phyloP scores from a whole-genome alignment of 176 grass and related monocot species.

The Pontederia paniculata region DNA sequence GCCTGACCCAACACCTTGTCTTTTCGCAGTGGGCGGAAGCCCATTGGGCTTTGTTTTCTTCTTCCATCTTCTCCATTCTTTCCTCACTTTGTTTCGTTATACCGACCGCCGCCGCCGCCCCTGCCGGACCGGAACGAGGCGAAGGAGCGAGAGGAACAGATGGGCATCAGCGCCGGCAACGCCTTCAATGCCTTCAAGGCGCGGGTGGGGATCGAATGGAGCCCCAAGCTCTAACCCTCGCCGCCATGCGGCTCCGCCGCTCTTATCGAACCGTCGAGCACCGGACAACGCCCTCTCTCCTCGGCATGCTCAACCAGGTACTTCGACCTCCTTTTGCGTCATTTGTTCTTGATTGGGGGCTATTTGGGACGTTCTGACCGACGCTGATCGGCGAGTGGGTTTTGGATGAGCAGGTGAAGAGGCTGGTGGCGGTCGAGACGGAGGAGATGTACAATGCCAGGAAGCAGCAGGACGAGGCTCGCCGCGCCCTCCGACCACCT shows the following conservation, averaged over 20 bases:
- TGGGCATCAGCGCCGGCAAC: constrained; percentile 69
- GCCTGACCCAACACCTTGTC: no score
- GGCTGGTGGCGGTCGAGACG: constrained; percentile 84
- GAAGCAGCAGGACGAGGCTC: constrained; percentile 58
- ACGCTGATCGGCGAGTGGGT: neutral
- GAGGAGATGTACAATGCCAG: constrained; percentile 67
- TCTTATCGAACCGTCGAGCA: constrained; percentile 85
- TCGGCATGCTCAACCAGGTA: constrained; percentile 69
- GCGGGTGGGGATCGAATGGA: constrained; percentile 55
- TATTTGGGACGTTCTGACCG: neutral
- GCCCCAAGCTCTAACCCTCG: constrained; percentile 69
- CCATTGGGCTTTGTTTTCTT: no score
- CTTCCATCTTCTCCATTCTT: no score
- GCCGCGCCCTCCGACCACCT: constrained; percentile 59
- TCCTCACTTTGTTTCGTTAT: no score
- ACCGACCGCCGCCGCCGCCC: no score
- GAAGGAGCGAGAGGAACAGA: constrained; percentile 1
- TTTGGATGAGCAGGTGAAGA: constrained; percentile 49
- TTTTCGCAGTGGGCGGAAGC: no score
- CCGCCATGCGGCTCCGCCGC: constrained; percentile 92
- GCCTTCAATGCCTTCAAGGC: constrained; percentile 85
- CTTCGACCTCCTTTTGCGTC: neutral
- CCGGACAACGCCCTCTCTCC: constrained; percentile 81
- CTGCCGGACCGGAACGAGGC: no score
- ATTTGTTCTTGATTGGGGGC: neutral